These are phyloP conservation scores for Geum urbanum DNA, from an alignment of 306 rosid species.

Conservation along the genomic window DNA sequence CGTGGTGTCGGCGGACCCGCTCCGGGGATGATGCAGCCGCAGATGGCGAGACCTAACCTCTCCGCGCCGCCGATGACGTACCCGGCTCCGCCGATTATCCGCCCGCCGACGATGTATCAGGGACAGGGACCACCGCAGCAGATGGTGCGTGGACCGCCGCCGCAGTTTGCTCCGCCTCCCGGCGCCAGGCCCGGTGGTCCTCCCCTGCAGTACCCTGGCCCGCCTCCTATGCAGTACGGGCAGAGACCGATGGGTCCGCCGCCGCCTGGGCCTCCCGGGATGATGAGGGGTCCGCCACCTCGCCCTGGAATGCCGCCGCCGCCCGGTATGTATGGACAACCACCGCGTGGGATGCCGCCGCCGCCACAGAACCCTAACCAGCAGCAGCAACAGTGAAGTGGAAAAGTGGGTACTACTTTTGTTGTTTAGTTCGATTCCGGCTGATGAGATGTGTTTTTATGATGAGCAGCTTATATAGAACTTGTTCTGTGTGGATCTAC, in stretches of 20 bases:
- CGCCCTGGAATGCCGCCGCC: constrained; percentile 61
- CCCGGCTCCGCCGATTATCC: constrained; percentile 62
- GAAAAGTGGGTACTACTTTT: background rate
- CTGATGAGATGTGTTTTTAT: background rate
- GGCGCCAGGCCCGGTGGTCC: constrained; percentile 67
- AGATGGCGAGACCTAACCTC: constrained; percentile 77
- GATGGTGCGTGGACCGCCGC: constrained; percentile 63
- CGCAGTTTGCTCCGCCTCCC: constrained; percentile 39
- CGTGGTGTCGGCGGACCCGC: constrained; percentile 97
- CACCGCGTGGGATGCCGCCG: constrained; percentile 75
- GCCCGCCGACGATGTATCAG: constrained; percentile 74
- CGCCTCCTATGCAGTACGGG: constrained; percentile 68
- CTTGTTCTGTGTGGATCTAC: background rate
- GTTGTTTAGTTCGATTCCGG: background rate
- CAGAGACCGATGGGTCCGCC: constrained; percentile 99
- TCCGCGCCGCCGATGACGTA: constrained; percentile 68
- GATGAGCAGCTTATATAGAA: background rate
- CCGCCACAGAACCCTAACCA: constrained; percentile 40
- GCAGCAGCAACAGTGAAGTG: background rate
- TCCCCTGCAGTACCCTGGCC: constrained; percentile 39
- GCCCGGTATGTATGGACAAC: background rate
- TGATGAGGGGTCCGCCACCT: constrained; percentile 94
- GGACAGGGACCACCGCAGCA: constrained; percentile 73
- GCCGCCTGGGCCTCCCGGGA: constrained; percentile 94
- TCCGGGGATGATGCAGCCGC: constrained; percentile 99